Percentiles rank a stretch among this genome's conserved stretches.
Evolutionary conservation across 345 rosid species (phyloP).

Genomic region (Ricinus communis): DNA sequence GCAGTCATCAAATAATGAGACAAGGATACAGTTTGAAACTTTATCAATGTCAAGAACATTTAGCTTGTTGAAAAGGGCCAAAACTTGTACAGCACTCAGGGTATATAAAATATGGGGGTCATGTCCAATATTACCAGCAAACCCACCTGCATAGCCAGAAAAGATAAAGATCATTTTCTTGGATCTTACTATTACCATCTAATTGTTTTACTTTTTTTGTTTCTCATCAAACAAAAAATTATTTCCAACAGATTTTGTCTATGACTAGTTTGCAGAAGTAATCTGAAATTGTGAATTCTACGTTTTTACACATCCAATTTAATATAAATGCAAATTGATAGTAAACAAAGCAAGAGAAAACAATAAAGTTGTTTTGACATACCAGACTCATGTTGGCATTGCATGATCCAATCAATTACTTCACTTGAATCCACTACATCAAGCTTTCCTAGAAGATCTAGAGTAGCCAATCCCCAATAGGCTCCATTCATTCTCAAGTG

Average conservation of each 20-base stretch:
- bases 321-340: background rate
- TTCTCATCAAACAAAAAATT: background rate
- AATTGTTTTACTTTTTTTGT: background rate
- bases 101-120: slow-evolving; percentile 81
- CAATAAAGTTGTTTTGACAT: slow-evolving; percentile 12
- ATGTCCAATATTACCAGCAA: slow-evolving; percentile 90
- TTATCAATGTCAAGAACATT: slow-evolving; percentile 59
- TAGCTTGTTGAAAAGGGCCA: slow-evolving; percentile 72
- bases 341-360: background rate
- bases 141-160: slow-evolving; percentile 63
- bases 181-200: background rate
- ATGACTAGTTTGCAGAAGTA: background rate
- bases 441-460: slow-evolving; percentile 75
- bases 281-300: too few relatives aligned
- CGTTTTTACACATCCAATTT: too few relatives aligned
- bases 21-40: slow-evolving; percentile 85
- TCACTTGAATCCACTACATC: slow-evolving; percentile 56
- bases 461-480: slow-evolving; percentile 84
- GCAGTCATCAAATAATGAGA: background rate
- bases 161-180: background rate
- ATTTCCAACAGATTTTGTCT: background rate
- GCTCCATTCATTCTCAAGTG: slow-evolving; percentile 88
- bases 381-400: slow-evolving; percentile 84
- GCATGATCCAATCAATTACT: slow-evolving; percentile 69
- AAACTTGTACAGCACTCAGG: slow-evolving; percentile 82